Evolutionary conservation across 495 filamentous ascomycete genomes (phyloP).

Genomic region (Lophiostoma macrostomum): DNA sequence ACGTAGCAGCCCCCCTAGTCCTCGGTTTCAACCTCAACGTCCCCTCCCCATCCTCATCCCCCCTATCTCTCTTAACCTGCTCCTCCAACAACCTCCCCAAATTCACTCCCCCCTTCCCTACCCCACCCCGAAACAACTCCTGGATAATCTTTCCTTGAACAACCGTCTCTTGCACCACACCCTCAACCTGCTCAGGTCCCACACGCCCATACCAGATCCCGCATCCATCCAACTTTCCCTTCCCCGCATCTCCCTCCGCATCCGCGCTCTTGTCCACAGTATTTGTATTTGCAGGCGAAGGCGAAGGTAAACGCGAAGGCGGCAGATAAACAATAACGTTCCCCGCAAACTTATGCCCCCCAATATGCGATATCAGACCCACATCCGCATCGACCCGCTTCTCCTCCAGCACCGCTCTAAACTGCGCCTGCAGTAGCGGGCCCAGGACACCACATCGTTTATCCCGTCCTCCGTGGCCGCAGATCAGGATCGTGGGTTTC

Average conservation of each 20-base stretch:
- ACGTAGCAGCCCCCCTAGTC: not conserved
- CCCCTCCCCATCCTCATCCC: slow-evolving; percentile 4
- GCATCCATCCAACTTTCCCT: slow-evolving; percentile 63
- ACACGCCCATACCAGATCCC: slow-evolving; percentile 94
- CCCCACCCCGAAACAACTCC: slow-evolving; percentile 70
- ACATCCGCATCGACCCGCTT: slow-evolving; percentile 50
- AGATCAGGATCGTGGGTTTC: slow-evolving; percentile 74
- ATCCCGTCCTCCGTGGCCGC: slow-evolving; percentile 78
- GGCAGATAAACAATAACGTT: slow-evolving; percentile 92
- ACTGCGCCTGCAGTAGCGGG: slow-evolving; percentile 66
- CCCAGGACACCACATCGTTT: slow-evolving; percentile 76
- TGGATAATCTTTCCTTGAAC: slow-evolving; percentile 66
- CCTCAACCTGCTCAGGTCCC: slow-evolving; percentile 80
- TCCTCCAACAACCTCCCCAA: slow-evolving; percentile 14
- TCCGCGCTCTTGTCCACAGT: too few relatives aligned
- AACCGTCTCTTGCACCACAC: slow-evolving; percentile 79
- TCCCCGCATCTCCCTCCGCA: not conserved
- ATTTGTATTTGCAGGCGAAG: not conserved
- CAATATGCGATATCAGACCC: slow-evolving; percentile 80
- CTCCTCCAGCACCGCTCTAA: slow-evolving; percentile 51
- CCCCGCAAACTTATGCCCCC: slow-evolving; percentile 89
- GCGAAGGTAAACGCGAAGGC: slow-evolving; percentile 35
- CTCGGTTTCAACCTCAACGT: slow-evolving; percentile 16
- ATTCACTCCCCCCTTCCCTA: slow-evolving; percentile 39
- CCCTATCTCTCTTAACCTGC: slow-evolving; percentile 1